Percentiles rank a stretch among this genome's conserved stretches.
These are phyloP conservation scores for Astragalus membranaceus DNA, from an alignment of 306 rosid genomes.

Conservation along the genomic window DNA sequence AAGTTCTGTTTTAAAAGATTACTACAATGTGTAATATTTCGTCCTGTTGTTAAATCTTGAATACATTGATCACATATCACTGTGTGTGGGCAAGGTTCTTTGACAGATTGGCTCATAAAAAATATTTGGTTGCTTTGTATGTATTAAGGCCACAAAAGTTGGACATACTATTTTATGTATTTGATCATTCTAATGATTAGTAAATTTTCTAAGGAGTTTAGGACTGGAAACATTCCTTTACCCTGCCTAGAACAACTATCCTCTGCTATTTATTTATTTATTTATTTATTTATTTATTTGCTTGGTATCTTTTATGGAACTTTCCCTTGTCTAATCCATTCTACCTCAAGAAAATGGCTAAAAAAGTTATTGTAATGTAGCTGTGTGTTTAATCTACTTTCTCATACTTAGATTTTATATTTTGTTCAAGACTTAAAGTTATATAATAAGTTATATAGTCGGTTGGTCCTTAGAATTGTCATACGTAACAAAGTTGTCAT, in stretches of 20 bases:
- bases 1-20: background rate
- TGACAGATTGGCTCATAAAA: background rate
- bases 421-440: too few relatives aligned
- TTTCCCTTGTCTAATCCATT: too few relatives aligned
- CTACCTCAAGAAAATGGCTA: too few relatives aligned
- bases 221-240: conserved; percentile 4
- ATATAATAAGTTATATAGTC: too few relatives aligned
- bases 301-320: background rate
- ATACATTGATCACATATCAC: background rate
- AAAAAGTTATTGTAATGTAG: too few relatives aligned
- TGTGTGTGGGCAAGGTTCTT: conserved; percentile 6
- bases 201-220: conserved; percentile 1
- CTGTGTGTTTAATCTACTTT: too few relatives aligned
- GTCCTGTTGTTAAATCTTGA: background rate
- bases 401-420: too few relatives aligned
- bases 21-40: background rate
- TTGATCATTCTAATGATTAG: background rate
- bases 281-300: background rate
- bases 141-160: conserved; percentile 12
- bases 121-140: conserved; percentile 14
- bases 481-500: too few relatives aligned
- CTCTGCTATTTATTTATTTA: too few relatives aligned
- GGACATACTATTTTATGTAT: background rate
- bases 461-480: too few relatives aligned
- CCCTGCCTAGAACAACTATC: too few relatives aligned